A percentile compares a stretch with the other conserved stretches of the same genome.
Evolutionary conservation across 225 moss, liverwort and hornwort genomes (phyloP).

Genomic region (Rhytidiadelphus loreus): DNA sequence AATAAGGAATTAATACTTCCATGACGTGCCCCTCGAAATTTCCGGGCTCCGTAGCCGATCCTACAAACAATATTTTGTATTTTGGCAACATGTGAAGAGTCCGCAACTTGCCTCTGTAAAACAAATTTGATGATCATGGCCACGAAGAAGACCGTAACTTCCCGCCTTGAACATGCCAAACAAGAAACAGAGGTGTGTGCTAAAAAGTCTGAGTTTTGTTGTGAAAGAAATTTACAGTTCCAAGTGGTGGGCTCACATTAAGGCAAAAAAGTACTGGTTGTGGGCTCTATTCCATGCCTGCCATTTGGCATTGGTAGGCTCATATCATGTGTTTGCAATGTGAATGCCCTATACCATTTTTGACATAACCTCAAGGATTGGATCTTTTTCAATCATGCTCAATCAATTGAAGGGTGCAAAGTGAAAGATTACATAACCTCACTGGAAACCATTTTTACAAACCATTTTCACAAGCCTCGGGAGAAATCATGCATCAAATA

Average conservation of each 20-base stretch:
- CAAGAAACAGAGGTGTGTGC: not conserved
- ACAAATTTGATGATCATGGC: not conserved
- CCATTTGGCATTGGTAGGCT: not conserved
- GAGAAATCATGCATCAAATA: not conserved
- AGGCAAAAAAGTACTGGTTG: not conserved
- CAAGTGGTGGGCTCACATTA: too few species aligned
- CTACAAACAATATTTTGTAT: too few species aligned
- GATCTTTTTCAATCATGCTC: not conserved
- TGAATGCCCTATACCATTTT: not conserved
- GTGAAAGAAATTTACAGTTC: not conserved
- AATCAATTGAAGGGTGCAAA: not conserved
- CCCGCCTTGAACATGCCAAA: fast-evolving
- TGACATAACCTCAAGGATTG: not conserved
- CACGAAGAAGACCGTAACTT: not conserved
- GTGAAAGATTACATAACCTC: not conserved
- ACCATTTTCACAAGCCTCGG: not conserved
- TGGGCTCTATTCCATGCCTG: too few species aligned
- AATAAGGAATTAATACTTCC: not conserved
- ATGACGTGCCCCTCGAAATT: not conserved
- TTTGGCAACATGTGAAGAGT: not conserved
- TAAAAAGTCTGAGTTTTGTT: not conserved
- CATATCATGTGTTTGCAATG: not conserved
- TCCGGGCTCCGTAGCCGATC: too few species aligned
- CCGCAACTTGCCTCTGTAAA: not conserved
- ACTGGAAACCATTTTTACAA: not conserved